Percentiles rank a stretch among this genome's conserved stretches.
Evolutionary conservation across 108 stramenopile species (phyloP).

Genomic region (Skeletonema costatum): DNA sequence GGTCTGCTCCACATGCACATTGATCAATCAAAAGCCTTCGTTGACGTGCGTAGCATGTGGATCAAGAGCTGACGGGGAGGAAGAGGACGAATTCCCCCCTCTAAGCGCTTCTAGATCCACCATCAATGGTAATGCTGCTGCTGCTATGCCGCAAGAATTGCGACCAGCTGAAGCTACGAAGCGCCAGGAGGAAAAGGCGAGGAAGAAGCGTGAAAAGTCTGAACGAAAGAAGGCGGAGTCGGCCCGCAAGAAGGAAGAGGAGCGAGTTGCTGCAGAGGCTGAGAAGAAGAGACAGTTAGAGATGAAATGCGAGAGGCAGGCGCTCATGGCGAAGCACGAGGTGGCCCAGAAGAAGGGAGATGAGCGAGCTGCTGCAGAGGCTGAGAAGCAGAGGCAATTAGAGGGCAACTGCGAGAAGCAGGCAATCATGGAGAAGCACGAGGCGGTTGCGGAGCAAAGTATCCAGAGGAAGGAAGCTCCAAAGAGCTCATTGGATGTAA

Average conservation of each 20-base stretch:
- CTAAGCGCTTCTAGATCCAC: too few relatives aligned
- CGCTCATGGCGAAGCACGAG: neutral
- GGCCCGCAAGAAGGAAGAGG: conserved; percentile 11
- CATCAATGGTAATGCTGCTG: too few relatives aligned
- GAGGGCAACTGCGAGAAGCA: neutral
- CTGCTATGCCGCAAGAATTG: neutral
- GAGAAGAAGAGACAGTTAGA: neutral
- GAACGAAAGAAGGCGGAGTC: conserved; percentile 7
- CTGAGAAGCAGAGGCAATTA: neutral
- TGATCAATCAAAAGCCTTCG: too few relatives aligned
- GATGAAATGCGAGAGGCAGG: neutral
- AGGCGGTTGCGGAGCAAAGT: neutral
- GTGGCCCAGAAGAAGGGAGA: conserved; percentile 4
- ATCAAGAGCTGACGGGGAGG: too few relatives aligned
- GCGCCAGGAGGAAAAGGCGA: neutral
- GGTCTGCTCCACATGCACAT: too few relatives aligned
- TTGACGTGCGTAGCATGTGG: too few relatives aligned
- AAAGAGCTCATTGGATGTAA: too few relatives aligned
- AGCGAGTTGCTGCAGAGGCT: neutral
- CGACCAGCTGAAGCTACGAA: neutral
- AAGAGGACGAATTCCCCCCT: too few relatives aligned
- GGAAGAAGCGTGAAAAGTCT: neutral
- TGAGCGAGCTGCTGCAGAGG: neutral
- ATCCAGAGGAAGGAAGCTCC: too few relatives aligned
- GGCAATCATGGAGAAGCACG: neutral